Evolutionary conservation across 1,284 basidiomycete species (phyloP), one percentile per base, ranked within the genome.

Genomic region (Cutaneotrichosporon sp.): DNA sequence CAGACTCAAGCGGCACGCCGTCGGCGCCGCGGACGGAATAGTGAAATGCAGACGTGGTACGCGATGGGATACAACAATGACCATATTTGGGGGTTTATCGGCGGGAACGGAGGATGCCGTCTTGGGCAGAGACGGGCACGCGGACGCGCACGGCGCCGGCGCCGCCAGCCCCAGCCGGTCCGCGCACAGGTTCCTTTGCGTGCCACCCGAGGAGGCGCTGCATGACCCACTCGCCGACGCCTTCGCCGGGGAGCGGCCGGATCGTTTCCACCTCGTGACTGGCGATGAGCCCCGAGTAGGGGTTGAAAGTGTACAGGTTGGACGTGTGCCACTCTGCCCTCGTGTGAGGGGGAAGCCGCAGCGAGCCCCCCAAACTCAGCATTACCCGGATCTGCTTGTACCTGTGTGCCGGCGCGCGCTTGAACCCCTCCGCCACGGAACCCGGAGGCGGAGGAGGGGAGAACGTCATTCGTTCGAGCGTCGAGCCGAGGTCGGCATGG

Each of bases 281-380:
- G 7, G 61, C 58, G 49, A 77, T 74, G 10, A 72, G 64, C 21
- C 73, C 74, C 10, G 72, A 68, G 37, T 66, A 57, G 3, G 75
- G 75, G n/a, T 68, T 74, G 59, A 77, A 70, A 7, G 72, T 68
- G 62, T 75, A 77, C 15, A 77, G 58, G 3, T 72, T 74, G 5
- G 69, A 72, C 13, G 72, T 74, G 46, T 69, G 64, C 74, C 74
- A 76, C 34, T 61, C 61, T 1, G 66, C 62, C 35, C 66, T 64
- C 23, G 65, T 60, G 55, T 73, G 68, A 40, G 69, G 67, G 3
- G 68, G 70, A 40, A 76, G 59, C 30, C 74, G 58, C 13, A 69
- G 67, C 10, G 53, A 64, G 7, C 70, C 74, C 41, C 64, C 54
- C 12, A 73, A 61, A 2, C 63, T 63, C 2, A 76, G 55, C 36